Base-by-base conservation (phyloP, 1,139 yeast species). In the Candida tetrigidarum region DNA sequence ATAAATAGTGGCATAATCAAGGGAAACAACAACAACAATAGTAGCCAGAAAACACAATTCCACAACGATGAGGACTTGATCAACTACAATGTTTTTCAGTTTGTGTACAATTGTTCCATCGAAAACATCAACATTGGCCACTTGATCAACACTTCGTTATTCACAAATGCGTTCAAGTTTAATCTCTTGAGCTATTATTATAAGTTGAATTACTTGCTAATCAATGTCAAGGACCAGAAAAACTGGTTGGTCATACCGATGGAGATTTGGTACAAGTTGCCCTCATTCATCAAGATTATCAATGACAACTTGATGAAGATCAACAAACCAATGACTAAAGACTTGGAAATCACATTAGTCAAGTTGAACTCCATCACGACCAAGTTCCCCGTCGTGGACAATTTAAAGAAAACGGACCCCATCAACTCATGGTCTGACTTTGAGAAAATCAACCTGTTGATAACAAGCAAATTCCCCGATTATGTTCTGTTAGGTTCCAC, bases 51-150 rank as follows among this genome's bases (percentile, higher is more conserved):
- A 12, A n/a, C 28, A 9, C 23, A 30, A 20, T 22, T 44, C 23
- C 16, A 33, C 23, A 38, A 37, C 23, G 47, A 45, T 14, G 50
- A 45, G 2, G 45, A 47, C 12, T 42, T 47, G 19, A 34, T 48
- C 5, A 44, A 43, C 9, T 35, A 45, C 23, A 50, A 54, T 45
- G 43, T 57, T 7, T 50, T 54, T 12, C 56, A 54, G 39, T 44
- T 59, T 46, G 58, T 58, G 3, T 50, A 54, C 40, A 52, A 53
- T 30, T 50, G 55, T 42, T 48, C 51, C 25, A 16, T 58, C 6
- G 49, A 51, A 12, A 48, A 43, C 15, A 42, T 60, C 19, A 55
- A 58, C 37, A 20, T 64, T 15, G 67, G 63, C 1, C 28, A 39
- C 10, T 35, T 55, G 5, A 28, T 58, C 19, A 51, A 52, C 25